Base-by-base conservation (phyloP, 1,139 yeast species). In the Magnusiomyces tetraspermus region DNA sequence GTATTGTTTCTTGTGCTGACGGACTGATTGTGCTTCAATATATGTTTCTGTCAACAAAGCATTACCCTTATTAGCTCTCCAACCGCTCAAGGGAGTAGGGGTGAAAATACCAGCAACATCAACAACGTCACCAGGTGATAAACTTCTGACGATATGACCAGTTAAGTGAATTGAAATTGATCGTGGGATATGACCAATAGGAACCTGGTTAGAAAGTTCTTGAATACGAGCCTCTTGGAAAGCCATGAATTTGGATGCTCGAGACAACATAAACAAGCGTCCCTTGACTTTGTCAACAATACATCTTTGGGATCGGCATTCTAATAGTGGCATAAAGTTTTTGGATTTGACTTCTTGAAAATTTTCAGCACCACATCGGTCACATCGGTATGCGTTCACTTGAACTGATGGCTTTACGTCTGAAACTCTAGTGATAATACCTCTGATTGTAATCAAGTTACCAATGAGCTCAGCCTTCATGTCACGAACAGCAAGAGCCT, bases 181-280 rank as follows among this genome's bases (percentile, higher is more conserved):
- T 64, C 98, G 79, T 46, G 99, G 99, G 59, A 94, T 92, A 68
- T 92, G 97, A 48, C 98, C 98, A 23, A 90, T 94, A 0, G 99
- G 98, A 11, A 94, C 98, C 70, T 92, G 98, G 59, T 84, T 84
- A 15, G 98, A 88, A 67, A 92, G 72, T 71, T 94, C 99, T 71
- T 94, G 99, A 57, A 94, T 77, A 63, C 87, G 84, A 52, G 90
- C 94, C 63, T 94, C 98, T 71, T 94, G 99, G 74, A 90, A 94
- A 3, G 96, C 87, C 53, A 85, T 76, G 65, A 94, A 94, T 70
- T 92, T 92, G 33, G 97, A 89, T 1, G 98, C 98, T 63, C 99
- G 78, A 5, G 97, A 89, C 48, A 95, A 82, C 82, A 90, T 86
- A 68, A 85, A 88, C 54, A 94, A 75, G 70, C 88, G 92, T 50